Evolutionary conservation across 108 stramenopile genomes (phyloP).

Genomic region (Nannochloropsis salina): DNA sequence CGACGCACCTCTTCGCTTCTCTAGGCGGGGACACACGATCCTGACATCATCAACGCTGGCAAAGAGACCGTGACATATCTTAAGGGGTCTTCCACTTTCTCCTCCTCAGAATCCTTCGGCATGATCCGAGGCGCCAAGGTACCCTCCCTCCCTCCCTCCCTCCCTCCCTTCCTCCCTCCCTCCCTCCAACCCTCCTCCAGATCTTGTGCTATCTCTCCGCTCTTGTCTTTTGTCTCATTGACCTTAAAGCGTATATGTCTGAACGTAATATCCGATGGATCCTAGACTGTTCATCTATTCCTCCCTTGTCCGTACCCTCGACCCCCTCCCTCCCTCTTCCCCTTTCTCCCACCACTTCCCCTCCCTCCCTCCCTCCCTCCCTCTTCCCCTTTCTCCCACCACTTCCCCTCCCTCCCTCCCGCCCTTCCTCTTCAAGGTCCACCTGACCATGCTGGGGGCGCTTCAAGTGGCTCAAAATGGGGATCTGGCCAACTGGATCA

Average conservation of each 20-base stretch:
- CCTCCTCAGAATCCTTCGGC: constrained; percentile 69
- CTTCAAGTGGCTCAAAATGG: constrained; percentile 74
- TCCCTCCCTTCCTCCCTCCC: constrained; percentile 2
- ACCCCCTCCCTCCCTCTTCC: too few species aligned
- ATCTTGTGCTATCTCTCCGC: too few species aligned
- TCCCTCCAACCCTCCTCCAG: not conserved
- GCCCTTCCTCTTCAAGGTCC: constrained; percentile 57
- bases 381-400: not conserved
- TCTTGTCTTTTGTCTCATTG: too few species aligned
- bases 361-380: not conserved
- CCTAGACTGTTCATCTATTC: too few species aligned
- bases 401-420: not conserved
- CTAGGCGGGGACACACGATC: constrained; percentile 61
- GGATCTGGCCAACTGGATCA: constrained; percentile 85
- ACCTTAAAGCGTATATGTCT: too few species aligned
- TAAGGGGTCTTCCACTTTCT: constrained; percentile 67
- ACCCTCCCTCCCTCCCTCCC: constrained; percentile 2
- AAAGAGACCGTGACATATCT: constrained; percentile 81
- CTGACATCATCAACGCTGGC: constrained; percentile 84
- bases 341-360: too few species aligned
- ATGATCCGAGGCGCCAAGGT: constrained; percentile 76
- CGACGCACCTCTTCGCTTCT: not conserved
- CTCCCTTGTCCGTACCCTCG: too few species aligned
- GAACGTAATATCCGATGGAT: too few species aligned
- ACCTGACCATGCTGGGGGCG: constrained; percentile 85